Conservation (phyloP, 2,329 filamentous ascomycete species). For the Cryphonectria nitschkei region DNA sequence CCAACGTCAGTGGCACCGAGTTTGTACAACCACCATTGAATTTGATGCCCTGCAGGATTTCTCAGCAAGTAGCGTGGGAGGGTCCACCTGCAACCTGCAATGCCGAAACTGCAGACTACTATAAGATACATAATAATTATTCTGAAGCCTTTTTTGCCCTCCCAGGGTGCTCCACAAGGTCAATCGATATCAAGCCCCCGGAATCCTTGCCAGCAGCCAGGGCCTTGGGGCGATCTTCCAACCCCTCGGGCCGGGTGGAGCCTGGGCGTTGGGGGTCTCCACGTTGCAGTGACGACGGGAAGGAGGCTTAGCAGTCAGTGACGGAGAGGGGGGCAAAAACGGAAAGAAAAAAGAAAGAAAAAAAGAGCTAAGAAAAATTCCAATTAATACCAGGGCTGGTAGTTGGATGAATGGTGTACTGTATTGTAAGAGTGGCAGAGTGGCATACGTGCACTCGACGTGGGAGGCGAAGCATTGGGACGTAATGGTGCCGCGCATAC, state of each 20-base stretch:
- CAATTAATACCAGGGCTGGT: background rate
- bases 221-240: constrained; percentile 4
- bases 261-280: background rate
- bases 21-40: background rate
- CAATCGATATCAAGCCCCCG: background rate
- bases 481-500: background rate
- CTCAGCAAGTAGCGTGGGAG: background rate
- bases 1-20: background rate
- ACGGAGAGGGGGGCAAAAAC: background rate
- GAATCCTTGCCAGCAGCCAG: constrained; percentile 4
- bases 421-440: too few relatives aligned
- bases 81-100: background rate
- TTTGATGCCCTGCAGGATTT: background rate
- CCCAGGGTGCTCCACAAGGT: background rate
- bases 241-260: constrained; percentile 12
- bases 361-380: background rate
- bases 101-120: background rate
- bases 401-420: background rate
- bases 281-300: constrained; percentile 1
- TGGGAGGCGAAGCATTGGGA: background rate
- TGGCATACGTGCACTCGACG: background rate
- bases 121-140: background rate
- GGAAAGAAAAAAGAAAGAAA: background rate
- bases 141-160: background rate
- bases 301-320: background rate